Conservation (phyloP, 495 filamentous ascomycete genomes). For the Immersiella caudata region DNA sequence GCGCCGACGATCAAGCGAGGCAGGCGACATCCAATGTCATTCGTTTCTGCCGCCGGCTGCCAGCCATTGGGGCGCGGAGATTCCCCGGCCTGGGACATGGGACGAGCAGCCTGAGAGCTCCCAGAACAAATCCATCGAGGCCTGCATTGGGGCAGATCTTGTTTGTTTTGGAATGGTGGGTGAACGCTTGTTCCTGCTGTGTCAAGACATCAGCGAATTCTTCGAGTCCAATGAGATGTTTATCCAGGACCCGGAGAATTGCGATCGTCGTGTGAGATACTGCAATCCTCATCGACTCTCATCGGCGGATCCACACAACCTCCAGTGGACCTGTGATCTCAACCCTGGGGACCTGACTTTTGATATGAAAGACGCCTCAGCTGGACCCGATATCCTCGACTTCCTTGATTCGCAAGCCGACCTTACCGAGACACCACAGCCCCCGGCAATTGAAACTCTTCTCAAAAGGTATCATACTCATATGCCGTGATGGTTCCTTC, state of each 20-base stretch:
- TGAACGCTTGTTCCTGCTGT: conserved; percentile 28
- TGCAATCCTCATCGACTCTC: conserved; percentile 51
- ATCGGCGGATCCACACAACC: conserved; percentile 14
- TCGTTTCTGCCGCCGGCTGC: not conserved
- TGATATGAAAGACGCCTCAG: conserved; percentile 4
- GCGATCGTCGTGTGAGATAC: conserved; percentile 41
- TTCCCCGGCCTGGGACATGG: too few relatives aligned
- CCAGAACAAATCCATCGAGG: too few relatives aligned
- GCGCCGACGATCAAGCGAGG: too few relatives aligned
- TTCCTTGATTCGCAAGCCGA: conserved; percentile 16
- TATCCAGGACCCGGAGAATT: conserved; percentile 46
- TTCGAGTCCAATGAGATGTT: conserved; percentile 38
- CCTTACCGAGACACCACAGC: conserved; percentile 35
- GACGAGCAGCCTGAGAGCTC: too few relatives aligned
- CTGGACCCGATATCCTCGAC: conserved; percentile 21
- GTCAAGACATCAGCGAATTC: conserved; percentile 39
- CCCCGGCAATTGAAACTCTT: conserved; percentile 25
- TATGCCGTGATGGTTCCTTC: too few relatives aligned
- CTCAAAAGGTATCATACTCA: too few relatives aligned
- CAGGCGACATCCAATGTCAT: too few relatives aligned
- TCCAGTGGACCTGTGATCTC: not conserved
- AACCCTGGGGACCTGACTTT: conserved; percentile 12
- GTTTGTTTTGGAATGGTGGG: too few relatives aligned
- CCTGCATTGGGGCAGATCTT: too few relatives aligned
- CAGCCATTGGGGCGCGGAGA: not conserved